A percentile compares a stretch with the other conserved stretches of the same genome.
Evolutionary conservation across 257 asterid genomes (phyloP).

Genomic region (Salvia rosmarinus): DNA sequence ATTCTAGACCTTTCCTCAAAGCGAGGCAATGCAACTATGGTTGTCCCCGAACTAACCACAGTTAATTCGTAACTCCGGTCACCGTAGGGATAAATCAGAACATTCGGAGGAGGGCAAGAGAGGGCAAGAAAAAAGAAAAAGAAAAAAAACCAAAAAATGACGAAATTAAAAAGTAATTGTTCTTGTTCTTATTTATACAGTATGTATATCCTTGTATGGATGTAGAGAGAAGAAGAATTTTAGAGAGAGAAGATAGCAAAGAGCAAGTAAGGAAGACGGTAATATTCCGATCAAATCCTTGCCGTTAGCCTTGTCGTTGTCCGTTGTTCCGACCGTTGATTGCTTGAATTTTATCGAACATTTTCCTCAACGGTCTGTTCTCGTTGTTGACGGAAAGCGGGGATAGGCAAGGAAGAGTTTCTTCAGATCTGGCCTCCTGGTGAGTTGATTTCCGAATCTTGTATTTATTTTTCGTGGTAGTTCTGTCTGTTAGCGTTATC

Average conservation of each 20-base stretch:
- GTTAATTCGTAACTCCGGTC: slow-evolving; percentile 33
- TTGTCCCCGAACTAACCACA: slow-evolving; percentile 38
- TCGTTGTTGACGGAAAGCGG: slow-evolving; percentile 28
- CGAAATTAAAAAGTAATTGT: background rate
- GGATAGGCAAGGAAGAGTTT: slow-evolving; percentile 25
- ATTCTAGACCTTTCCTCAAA: slow-evolving; percentile 59
- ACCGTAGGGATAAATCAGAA: slow-evolving; percentile 26
- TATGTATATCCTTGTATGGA: background rate
- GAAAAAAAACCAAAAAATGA: background rate
- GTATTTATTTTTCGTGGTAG: background rate
- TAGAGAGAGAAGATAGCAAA: slow-evolving; percentile 30
- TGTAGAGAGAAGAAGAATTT: slow-evolving; percentile 26
- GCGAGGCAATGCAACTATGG: slow-evolving; percentile 26
- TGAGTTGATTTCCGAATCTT: slow-evolving; percentile 43
- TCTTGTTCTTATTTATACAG: slow-evolving; percentile 27
- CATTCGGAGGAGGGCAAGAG: slow-evolving; percentile 4
- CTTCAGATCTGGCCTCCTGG: slow-evolving; percentile 75
- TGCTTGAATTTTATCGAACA: slow-evolving; percentile 40
- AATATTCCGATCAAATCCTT: slow-evolving; percentile 40
- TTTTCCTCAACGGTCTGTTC: slow-evolving; percentile 36
- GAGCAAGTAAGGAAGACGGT: slow-evolving; percentile 36
- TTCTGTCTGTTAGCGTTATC: background rate
- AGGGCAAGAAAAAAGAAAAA: background rate
- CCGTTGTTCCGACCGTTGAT: slow-evolving; percentile 44
- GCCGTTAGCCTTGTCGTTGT: slow-evolving; percentile 40